A percentile compares a stretch with the other conserved stretches of the same genome.
Evolutionary conservation across 2,329 filamentous ascomycete genomes (phyloP).

Genomic region (Tricladium varicosporioides): DNA sequence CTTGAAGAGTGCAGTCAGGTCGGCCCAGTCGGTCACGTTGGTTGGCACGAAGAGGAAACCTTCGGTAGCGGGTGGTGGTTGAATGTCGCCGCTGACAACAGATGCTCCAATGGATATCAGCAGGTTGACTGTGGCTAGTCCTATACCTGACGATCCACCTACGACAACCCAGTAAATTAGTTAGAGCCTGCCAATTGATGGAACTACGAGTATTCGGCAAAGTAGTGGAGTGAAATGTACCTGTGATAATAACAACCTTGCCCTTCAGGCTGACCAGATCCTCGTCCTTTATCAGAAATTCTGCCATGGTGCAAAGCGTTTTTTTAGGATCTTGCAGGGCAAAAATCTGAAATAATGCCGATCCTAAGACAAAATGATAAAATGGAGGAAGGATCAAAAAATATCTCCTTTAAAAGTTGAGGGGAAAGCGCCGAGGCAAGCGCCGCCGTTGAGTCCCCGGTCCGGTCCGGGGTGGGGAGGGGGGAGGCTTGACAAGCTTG

Average conservation of each 20-base stretch:
- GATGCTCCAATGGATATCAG: conserved; percentile 52
- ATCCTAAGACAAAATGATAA: too few species aligned
- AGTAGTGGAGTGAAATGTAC: conserved; percentile 31
- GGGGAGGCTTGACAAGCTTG: too few species aligned
- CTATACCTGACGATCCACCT: conserved; percentile 61
- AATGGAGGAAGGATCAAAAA: too few species aligned
- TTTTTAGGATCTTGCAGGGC: too few species aligned
- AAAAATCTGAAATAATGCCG: too few species aligned
- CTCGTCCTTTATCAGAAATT: conserved; percentile 45
- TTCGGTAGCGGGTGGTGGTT: conserved; percentile 33
- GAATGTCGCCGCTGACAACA: conserved; percentile 54
- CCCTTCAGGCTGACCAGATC: conserved; percentile 43
- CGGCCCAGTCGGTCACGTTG: conserved; percentile 41
- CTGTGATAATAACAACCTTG: conserved; percentile 53
- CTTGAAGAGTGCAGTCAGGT: conserved; percentile 51
- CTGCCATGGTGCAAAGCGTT: conserved; percentile 40
- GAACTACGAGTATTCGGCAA: too few species aligned
- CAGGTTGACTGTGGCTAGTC: conserved; percentile 51
- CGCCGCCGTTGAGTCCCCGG: too few species aligned
- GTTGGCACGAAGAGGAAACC: conserved; percentile 42
- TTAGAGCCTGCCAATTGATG: conserved; percentile 10
- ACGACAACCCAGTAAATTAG: conserved; percentile 11
- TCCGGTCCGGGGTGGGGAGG: too few species aligned
- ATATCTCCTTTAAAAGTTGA: too few species aligned
- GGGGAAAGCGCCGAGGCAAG: too few species aligned